Percentiles rank a stretch among this genome's conserved stretches.
phyloP scores from a whole-genome alignment of 1,284 basidiomycete species.

The Kwoniella shivajii region DNA sequence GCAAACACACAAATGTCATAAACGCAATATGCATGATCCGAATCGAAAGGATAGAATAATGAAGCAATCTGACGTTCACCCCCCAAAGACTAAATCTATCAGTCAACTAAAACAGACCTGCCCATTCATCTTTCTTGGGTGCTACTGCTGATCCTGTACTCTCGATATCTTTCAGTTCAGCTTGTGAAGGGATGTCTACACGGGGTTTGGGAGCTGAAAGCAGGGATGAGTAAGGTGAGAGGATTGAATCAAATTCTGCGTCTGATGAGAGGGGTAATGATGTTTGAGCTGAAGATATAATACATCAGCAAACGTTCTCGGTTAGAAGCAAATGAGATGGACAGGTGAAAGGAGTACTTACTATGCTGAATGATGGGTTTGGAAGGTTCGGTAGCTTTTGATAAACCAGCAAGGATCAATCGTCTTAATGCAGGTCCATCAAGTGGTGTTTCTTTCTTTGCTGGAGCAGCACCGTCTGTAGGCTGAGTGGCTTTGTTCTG shows the following conservation, averaged over 20 bases:
- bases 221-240: conserved; percentile 48
- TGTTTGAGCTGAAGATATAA: conserved; percentile 20
- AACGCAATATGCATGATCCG: background rate
- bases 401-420: conserved; percentile 70
- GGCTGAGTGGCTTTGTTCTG: conserved; percentile 27
- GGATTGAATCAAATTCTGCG: conserved; percentile 49
- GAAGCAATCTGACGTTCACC: background rate
- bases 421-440: conserved; percentile 70
- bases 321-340: background rate
- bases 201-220: conserved; percentile 37
- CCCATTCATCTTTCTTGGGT: conserved; percentile 48
- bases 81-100: no score
- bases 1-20: background rate
- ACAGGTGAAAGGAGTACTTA: conserved; percentile 42
- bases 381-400: conserved; percentile 63
- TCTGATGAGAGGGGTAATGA: conserved; percentile 36
- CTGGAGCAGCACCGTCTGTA: conserved; percentile 15
- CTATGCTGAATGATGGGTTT: conserved; percentile 56
- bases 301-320: background rate
- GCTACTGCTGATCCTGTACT: conserved; percentile 12
- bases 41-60: background rate
- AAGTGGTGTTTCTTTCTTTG: conserved; percentile 57
- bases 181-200: conserved; percentile 31
- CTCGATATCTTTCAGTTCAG: conserved; percentile 26
- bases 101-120: conserved; percentile 42